Evolutionary conservation across 2,329 filamentous ascomycete genomes (phyloP), one percentile per base, ranked within the genome.

Genomic region (Didymella segeticola): DNA sequence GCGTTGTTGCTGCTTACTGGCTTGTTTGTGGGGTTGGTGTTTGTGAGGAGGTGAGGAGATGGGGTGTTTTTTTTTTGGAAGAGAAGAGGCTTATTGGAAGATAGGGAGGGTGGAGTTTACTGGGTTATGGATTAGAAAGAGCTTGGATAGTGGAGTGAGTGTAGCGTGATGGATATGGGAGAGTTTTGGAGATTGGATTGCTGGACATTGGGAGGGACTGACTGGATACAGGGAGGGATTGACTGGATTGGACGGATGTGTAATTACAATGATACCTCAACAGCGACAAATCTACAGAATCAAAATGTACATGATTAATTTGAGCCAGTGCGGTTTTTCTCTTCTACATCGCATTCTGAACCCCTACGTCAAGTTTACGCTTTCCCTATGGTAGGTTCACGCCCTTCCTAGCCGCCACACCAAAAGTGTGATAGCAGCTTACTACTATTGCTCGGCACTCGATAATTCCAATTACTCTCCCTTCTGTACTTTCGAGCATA

Each of bases 1-100:
- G 52, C 58, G 34, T 15, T 63, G 25, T 20, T 67, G 38, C 14
- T 67, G 34, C 20, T 62, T 4, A 56, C 60, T 37, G 58, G 50
- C 10, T 47, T 52, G 15, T 12, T 63, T 27, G 9, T 62, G 17
- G 53, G 45, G 23, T 15, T 58, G 26, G 6, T 49, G 48, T 42
- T 47, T 27, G 5, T 53, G 8, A 39, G 53, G 41, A 38, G 30
- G 15, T 46, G 26, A 33, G 11, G 26, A 26, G 17, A 5, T 17
- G 4, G 9, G 20, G 15, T 36, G 17, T 17, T 11, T 20, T 17
- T 4, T 10, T 19, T 23, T n/a, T n/a, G n/a, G n/a, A n/a, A n/a
- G 17, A 5, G 14, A 12, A 8, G 5, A 10, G 20, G 25, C n/a
- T 30, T 20, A 29, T 22, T 47, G 23, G 8, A 27, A 11, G 12